Base-by-base conservation (phyloP, 306 rosid genomes). In the Fagus crenata region DNA sequence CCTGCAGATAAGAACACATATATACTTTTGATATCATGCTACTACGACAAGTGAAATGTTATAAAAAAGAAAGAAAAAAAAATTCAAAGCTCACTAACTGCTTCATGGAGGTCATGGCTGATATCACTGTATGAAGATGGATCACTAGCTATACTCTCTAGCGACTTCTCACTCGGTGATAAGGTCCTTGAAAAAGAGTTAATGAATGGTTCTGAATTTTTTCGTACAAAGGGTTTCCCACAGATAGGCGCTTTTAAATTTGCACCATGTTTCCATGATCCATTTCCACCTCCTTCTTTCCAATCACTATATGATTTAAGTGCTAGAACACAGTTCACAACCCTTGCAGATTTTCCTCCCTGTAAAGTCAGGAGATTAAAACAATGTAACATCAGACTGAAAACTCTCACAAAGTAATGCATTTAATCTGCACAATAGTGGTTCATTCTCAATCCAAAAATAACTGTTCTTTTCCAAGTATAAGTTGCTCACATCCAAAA, bases 261-360 rank as follows among this genome's bases (percentile, higher is more conserved):
- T 40, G 84, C 88, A 37, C 87, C 83, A 49, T 46, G 81, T 83
- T 89, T 96, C 93, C 95, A 81, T 32, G 89, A 71, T 39, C 96
- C 97, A 68, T 7, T 80, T 74, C 83, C 84, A 33, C 96, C 99
- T 72, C 84, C 91, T 53, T 75, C 82, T 80, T 86, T 91, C 97
- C 94, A 78, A 33, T 89, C 92, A 15, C 83, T 77, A 75, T 80
- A 86, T 15, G 98, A 96, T 80, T 93, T 91, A 33, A 96, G 83
- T 14, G 92, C 99, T 39, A 91, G 83, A 53, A 93, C 92, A 63
- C 96, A 89, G 84, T 85, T 79, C 80, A 96, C 97, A 73, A 93
- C 54, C 87, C 96, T 91, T 36, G 90, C 85, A 56, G 91, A 85
- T 65, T 92, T 96, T 49, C 99, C 99, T 84, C 96, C 99, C 99